Evolutionary conservation across 805 yeast species (phyloP).

Genomic region (Wickerhamiella bombiphila): DNA sequence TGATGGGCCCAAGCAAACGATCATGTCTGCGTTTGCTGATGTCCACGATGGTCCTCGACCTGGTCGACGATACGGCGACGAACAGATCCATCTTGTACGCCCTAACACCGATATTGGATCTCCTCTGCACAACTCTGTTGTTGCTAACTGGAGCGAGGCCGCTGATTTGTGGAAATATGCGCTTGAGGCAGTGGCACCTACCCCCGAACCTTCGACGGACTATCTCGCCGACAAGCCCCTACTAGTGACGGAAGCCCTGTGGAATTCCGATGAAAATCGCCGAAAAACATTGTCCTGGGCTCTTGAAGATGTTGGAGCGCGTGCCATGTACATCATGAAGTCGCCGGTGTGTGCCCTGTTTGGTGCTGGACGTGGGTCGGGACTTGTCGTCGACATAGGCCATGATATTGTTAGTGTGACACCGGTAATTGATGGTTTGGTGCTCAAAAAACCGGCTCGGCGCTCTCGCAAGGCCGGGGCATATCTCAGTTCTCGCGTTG

Average conservation of each 20-base stretch:
- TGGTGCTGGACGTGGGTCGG: slow-evolving; percentile 76
- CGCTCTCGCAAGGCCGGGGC: slow-evolving; percentile 58
- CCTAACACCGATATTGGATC: slow-evolving; percentile 9
- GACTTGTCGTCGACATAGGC: slow-evolving; percentile 75
- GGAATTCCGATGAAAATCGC: slow-evolving; percentile 60
- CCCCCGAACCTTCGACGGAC: slow-evolving; percentile 17
- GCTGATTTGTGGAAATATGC: slow-evolving; percentile 55
- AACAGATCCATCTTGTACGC: slow-evolving; percentile 10
- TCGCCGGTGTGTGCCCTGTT: slow-evolving; percentile 81
- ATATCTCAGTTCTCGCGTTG: slow-evolving; percentile 38
- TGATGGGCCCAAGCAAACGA: slow-evolving; percentile 62
- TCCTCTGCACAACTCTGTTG: slow-evolving; percentile 16
- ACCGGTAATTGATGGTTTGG: slow-evolving; percentile 19
- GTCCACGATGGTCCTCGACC: neutral
- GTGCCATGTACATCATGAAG: slow-evolving; percentile 69
- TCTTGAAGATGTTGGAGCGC: slow-evolving; percentile 53
- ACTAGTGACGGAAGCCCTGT: slow-evolving; percentile 71
- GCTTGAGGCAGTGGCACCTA: slow-evolving; percentile 38
- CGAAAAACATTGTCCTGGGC: slow-evolving; percentile 55
- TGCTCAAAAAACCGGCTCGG: slow-evolving; percentile 39
- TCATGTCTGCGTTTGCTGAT: slow-evolving; percentile 11
- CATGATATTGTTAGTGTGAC: slow-evolving; percentile 65
- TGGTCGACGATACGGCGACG: slow-evolving; percentile 15
- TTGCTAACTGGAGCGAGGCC: slow-evolving; percentile 72
- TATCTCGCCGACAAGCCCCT: slow-evolving; percentile 53